Evolutionary conservation across 352 stramenopile species (phyloP), one percentile per base, ranked within the genome.

Genomic region (Globisporangium acanthophoron): DNA sequence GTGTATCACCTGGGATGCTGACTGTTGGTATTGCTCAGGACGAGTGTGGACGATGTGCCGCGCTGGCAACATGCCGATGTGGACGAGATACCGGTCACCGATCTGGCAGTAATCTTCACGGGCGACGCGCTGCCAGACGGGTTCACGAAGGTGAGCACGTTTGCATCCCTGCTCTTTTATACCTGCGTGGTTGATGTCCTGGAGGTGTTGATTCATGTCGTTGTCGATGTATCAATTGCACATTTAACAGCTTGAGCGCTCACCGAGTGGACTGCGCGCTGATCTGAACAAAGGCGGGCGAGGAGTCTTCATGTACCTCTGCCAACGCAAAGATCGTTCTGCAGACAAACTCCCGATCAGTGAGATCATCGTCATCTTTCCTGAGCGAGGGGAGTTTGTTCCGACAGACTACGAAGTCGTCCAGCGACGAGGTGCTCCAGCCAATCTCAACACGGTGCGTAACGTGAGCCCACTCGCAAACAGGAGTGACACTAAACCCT

Each of bases 251-350:
- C 69, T 94, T 54, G 83, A 92, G 47, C 74, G 80, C 50, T 90
- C 85, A 18, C 74, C 80, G 21, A 88, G 67, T 54, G 85, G 85
- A 0, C 71, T 88, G 21, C 78, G 84, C 18, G 83, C 85, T 4
- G 85, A 95, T 63, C 58, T 95, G 6, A 93, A 88, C 67, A 90
- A 88, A 65, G 81, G 85, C 1, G 78, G 76, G n/a, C 71, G 83
- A n/a, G 85, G 83, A 4, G 71, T 80, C 1, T 92, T 88, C 51
- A 69, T 92, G 9, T 93, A 90, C 39, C 60, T 95, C 13, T 93
- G 83, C 24, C 64, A 85, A 2, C 83, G 70, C 45, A 77, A 75
- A 54, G 83, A 92, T 33, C 52, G 53, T 11, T 63, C 62, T 1
- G 64, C 66, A 4, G 70, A 60, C 20, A 88, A 88, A 16, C 58